Evolutionary conservation across 805 yeast genomes (phyloP), one percentile per base, ranked within the genome.

Genomic region (Wickerhamiella siamensis): DNA sequence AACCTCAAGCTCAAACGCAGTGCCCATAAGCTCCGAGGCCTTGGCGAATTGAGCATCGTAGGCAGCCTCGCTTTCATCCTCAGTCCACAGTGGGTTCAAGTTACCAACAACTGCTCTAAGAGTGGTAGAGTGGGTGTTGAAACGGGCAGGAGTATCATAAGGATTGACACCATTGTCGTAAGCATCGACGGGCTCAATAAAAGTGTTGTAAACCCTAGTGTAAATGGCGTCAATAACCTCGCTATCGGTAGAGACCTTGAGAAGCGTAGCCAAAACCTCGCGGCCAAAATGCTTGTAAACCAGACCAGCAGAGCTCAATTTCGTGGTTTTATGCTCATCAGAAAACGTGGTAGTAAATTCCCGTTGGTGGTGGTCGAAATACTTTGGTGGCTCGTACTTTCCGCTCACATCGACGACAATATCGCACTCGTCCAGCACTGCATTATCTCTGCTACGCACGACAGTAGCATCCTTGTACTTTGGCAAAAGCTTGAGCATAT

Each of bases 371-470:
- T 91, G 98, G 60, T 91, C 98, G 60, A 83, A 88, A 59, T 69
- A 83, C 63, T 87, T 87, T 33, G 66, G 67, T 12, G 80, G 82
- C 57, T 86, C 95, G 60, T 87, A 91, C 57, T 81, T 70, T 12
- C 94, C 98, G 56, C 93, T 74, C 40, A 91, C 98, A 63, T 91
- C 98, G 43, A 91, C 88, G 27, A 91, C 94, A 44, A 91, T 81
- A 60, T 88, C 96, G 54, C 93, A 76, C 35, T 65, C 67, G 50
- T 83, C 95, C 80, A 95, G 81, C 43, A 75, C 79, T 14, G 66
- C 73, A 8, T 87, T 80, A 47, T 78, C 79, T 65, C 98, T 74
- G 3, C 95, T 81, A 59, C 98, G 77, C 17, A 83, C 73, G 17
- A 91, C 67, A 41, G 67, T 69, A 17, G 94, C 77, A 45, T 75